Evolutionary conservation across 805 yeast genomes (phyloP), one percentile per base, ranked within the genome.

Genomic region (Suhomyces tanzawaensis): DNA sequence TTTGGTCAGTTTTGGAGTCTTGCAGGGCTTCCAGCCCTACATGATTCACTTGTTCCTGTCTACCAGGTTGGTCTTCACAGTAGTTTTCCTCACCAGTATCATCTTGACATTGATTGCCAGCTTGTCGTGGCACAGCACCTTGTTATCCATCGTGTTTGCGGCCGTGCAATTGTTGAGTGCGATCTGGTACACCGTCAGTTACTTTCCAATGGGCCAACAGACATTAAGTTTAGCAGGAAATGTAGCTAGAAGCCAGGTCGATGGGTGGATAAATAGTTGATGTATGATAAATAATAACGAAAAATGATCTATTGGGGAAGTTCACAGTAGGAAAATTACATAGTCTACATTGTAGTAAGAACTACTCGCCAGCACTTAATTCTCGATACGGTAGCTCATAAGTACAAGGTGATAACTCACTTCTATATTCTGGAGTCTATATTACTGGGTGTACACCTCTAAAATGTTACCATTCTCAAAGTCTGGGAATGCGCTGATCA

Each of bases 121-220:
- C 48, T 58, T 69, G 35, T 48, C 58, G 2, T 59, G 67, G 51
- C 60, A 53, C 39, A 64, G 69, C 34, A 58, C 69, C 1, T 31
- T 69, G 3, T 52, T 69, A 17, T 64, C 71, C 7, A 64, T 69
- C 13, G 35, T 69, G 16, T 69, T 69, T 52, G 73, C 73, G 6
- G 57, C 53, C 7, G 48, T 69, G 7, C 74, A 69, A 45, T 56
- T 69, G 40, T 31, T 66, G 15, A 58, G 66, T 47, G 73, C 69
- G 3, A 37, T 66, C 4, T 69, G 74, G 74, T 69, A 69, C 49
- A 65, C 74, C 2, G 71, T 69, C 17, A 68, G 73, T 43, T 69
- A 69, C 51, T 69, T 69, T 47, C 74, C 74, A n/a, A 52, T 69
- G 66, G 74, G 74, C 7, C 57, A 55, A 17, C 74, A 69, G 44